Conservation (phyloP, 2,329 filamentous ascomycete genomes). For the Ophiostoma ulmi region DNA sequence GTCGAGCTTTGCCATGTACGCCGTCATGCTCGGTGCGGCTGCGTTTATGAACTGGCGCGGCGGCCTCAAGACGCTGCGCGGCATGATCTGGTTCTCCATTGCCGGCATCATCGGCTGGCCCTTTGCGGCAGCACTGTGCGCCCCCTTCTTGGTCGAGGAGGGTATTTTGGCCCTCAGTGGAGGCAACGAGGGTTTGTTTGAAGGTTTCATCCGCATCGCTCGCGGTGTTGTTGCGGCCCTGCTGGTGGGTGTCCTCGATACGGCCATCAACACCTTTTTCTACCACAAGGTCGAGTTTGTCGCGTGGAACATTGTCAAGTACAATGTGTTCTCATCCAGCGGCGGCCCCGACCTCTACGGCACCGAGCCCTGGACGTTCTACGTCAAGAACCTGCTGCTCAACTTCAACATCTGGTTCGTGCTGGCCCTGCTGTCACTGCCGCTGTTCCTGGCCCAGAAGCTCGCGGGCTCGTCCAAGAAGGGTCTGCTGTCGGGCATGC, state of each 20-base stretch:
- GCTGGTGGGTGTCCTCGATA: constrained; percentile 56
- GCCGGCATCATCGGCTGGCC: constrained; percentile 90
- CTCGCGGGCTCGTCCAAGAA: constrained; percentile 55
- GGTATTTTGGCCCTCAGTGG: constrained; percentile 48
- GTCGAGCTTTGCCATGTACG: constrained; percentile 96
- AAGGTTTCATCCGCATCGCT: constrained; percentile 55
- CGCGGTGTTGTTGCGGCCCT: constrained; percentile 64
- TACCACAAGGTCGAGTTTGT: constrained; percentile 75
- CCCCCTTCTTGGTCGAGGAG: constrained; percentile 79
- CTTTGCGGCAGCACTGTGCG: constrained; percentile 75
- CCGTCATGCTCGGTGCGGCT: constrained; percentile 75
- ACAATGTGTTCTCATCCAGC: constrained; percentile 82
- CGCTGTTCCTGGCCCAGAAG: constrained; percentile 71
- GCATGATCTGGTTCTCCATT: constrained; percentile 85
- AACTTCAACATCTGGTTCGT: constrained; percentile 97
- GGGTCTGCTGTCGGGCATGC: constrained; percentile 64
- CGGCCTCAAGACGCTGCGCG: constrained; percentile 71
- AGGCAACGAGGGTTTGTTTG: constrained; percentile 54
- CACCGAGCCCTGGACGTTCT: constrained; percentile 95
- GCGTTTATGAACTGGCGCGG: constrained; percentile 87
- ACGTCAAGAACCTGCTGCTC: constrained; percentile 80
- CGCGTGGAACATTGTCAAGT: constrained; percentile 87
- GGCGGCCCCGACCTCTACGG: constrained; percentile 90
- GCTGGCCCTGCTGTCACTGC: constrained; percentile 68
- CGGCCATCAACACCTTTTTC: constrained; percentile 72